phyloP scores from a whole-genome alignment of 371 early-diverging fungal species.

The Syncephalastrum sp. region DNA sequence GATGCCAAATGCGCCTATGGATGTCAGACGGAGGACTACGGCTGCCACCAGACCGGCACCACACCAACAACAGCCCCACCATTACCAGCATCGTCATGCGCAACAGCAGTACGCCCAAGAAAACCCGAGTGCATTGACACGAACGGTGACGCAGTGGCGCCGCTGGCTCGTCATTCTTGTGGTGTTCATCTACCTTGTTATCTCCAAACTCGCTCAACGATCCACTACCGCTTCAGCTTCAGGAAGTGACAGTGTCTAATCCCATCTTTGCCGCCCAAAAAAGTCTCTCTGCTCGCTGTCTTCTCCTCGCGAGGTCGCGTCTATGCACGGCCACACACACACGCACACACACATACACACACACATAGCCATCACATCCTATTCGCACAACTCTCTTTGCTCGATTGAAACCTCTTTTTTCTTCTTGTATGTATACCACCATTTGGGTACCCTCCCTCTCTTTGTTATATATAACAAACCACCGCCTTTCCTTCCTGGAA shows the following conservation, averaged over 20 bases:
- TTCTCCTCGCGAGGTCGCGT: too few species aligned
- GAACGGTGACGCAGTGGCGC: constrained; percentile 49
- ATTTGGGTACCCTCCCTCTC: too few species aligned
- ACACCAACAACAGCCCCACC: constrained; percentile 13
- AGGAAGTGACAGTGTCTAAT: neutral
- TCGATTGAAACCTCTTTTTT: too few species aligned
- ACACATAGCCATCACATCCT: too few species aligned
- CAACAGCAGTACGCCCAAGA: constrained; percentile 29
- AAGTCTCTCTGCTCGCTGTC: neutral
- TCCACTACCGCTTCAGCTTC: constrained; percentile 18
- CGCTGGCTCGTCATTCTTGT: constrained; percentile 57
- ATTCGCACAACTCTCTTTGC: too few species aligned
- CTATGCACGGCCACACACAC: too few species aligned
- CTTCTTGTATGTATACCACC: too few species aligned
- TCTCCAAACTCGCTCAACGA: constrained; percentile 42
- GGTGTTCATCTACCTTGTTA: constrained; percentile 51
- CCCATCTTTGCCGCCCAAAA: too few species aligned
- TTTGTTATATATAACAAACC: too few species aligned
- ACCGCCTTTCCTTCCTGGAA: too few species aligned
- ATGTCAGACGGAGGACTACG: constrained; percentile 11
- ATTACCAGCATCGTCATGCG: constrained; percentile 15
- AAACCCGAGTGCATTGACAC: constrained; percentile 23
- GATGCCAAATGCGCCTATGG: constrained; percentile 32
- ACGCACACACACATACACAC: too few species aligned
- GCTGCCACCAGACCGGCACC: constrained; percentile 5